Percentiles rank a stretch among this genome's conserved stretches.
Conservation (phyloP, 768 basidiomycete genomes). For the Naganishia vaughanmartiniae region DNA sequence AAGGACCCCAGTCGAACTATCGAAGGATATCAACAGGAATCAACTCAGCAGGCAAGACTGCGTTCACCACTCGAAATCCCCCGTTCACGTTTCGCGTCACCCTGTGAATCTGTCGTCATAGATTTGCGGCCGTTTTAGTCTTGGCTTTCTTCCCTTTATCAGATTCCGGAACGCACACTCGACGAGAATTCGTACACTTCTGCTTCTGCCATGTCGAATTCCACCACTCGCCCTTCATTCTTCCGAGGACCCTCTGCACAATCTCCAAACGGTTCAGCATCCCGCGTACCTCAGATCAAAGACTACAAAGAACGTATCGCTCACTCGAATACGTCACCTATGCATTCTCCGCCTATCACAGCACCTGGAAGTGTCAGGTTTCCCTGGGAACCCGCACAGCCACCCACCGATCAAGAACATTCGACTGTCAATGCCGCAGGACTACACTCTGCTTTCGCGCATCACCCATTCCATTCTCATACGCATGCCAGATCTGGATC, state of each 20-base stretch:
- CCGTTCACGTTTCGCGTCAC: no score
- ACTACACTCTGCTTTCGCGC: conserved; percentile 13
- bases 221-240: background rate
- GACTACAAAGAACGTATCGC: conserved; percentile 1
- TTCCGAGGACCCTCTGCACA: background rate
- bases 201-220: background rate
- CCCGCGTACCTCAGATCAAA: conserved; percentile 4
- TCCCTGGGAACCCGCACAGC: conserved; percentile 17
- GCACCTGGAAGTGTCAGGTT: conserved; percentile 9
- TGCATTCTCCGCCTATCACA: background rate
- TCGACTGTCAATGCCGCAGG: conserved; percentile 19
- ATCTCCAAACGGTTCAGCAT: background rate
- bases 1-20: no score
- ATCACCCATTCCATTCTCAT: conserved; percentile 18
- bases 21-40: no score
- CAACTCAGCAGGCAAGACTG: no score
- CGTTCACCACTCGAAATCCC: no score
- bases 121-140: conserved; percentile 17
- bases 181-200: background rate
- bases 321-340: background rate
- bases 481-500: conserved; percentile 15
- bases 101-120: background rate
- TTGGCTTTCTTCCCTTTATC: background rate
- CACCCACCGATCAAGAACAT: conserved; percentile 2
- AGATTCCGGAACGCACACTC: conserved; percentile 16